Evolutionary conservation across 805 yeast genomes (phyloP).

Genomic region (Cyberlindnera lachancei): DNA sequence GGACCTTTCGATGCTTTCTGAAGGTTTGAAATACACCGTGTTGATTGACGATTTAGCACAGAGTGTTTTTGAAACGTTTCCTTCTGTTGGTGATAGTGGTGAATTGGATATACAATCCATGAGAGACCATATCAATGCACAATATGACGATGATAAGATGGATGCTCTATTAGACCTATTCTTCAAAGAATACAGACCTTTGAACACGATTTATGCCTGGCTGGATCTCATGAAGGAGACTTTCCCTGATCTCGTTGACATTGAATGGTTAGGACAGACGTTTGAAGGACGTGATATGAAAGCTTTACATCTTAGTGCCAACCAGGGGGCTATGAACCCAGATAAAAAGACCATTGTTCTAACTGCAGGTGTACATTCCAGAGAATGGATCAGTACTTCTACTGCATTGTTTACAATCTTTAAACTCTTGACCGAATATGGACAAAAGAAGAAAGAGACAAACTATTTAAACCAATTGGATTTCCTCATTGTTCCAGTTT

Average conservation of each 20-base stretch:
- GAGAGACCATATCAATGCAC: too few relatives aligned
- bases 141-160: too few relatives aligned
- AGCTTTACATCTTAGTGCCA: slow-evolving; percentile 56
- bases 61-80: slow-evolving; percentile 47
- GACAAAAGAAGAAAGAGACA: slow-evolving; percentile 32
- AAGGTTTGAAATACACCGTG: slow-evolving; percentile 18
- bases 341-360: slow-evolving; percentile 61
- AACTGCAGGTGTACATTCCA: slow-evolving; percentile 81
- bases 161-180: slow-evolving; percentile 40
- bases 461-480: slow-evolving; percentile 52
- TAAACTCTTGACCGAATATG: slow-evolving; percentile 41
- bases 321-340: slow-evolving; percentile 31
- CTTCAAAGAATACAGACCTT: slow-evolving; percentile 61
- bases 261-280: slow-evolving; percentile 69
- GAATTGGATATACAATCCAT: slow-evolving; percentile 5
- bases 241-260: slow-evolving; percentile 53
- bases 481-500: slow-evolving; percentile 71
- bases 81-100: slow-evolving; percentile 16
- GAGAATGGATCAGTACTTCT: slow-evolving; percentile 83
- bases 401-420: slow-evolving; percentile 53
- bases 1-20: slow-evolving; percentile 4
- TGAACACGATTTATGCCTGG: slow-evolving; percentile 69
- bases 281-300: slow-evolving; percentile 66
- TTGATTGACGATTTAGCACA: slow-evolving; percentile 53
- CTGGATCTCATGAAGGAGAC: slow-evolving; percentile 50